Base-by-base conservation (phyloP, 305 asterid genomes). In the Rubia tinctorum region DNA sequence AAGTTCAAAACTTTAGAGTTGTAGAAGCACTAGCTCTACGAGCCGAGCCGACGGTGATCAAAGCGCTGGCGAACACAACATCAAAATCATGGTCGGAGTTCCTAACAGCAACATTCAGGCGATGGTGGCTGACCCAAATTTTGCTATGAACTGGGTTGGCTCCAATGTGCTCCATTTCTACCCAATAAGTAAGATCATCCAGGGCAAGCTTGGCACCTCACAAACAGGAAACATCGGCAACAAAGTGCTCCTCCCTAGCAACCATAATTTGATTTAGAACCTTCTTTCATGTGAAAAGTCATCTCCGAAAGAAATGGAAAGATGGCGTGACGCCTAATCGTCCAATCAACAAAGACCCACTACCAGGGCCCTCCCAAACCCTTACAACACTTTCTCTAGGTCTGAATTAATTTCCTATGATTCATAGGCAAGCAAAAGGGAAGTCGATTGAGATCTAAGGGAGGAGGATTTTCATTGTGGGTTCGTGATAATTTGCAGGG, bases 61-160 rank as follows among this genome's bases (percentile, higher is more conserved):
- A 75, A 23, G 81, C 89, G 73, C 84, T 86, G 30, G 89, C 91
- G 23, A 85, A 86, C 71, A 84, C 91, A 14, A 70, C 25, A 30
- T 86, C 23, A 80, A 82, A 67, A 81, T 88, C 27, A 67, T 88
- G 66, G 84, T 86, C 23, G 88, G 87, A 4, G 79, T 85, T 20
- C 82, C 85, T 44, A 88, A 87, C 75, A 77, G 75, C 0, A 79
- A 88, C 59, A 72, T 85, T 55, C 81, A 86, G 0, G 47, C 89
- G 22, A 78, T 45, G 30, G 30, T 27, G 30, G 30, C 30, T 2
- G 30, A 27, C 30, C 30, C 30, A 27, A 27, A 27, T 27, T 83
- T 80, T 51, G 88, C 91, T 61, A 67, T 79, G 7, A 88, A 85
- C 68, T 88, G 94, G 94, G 89, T 87, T 7, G 27, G 53, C 45